phyloP scores from a whole-genome alignment of 2,329 filamentous ascomycete genomes.

The Eurotiales sp. region DNA sequence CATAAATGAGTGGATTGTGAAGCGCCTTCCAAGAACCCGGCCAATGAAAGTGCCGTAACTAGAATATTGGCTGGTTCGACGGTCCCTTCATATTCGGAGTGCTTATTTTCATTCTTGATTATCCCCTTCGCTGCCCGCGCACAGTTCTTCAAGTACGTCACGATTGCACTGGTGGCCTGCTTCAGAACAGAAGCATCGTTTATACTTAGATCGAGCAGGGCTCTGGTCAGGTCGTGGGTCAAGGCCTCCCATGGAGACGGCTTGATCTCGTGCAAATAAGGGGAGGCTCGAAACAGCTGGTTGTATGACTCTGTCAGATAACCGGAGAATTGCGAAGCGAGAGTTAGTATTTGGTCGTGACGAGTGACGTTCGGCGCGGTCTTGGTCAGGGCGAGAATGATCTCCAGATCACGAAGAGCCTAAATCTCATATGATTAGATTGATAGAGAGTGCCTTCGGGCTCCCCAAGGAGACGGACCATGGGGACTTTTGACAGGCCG shows the following conservation, averaged over 20 bases:
- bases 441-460: not conserved
- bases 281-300: slow-evolving; percentile 74
- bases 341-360: slow-evolving; percentile 67
- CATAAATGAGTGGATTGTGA: slow-evolving; percentile 77
- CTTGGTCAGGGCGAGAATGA: slow-evolving; percentile 85
- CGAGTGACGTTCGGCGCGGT: slow-evolving; percentile 73
- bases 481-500: slow-evolving; percentile 31
- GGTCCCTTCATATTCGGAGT: slow-evolving; percentile 46
- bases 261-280: slow-evolving; percentile 76
- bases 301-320: slow-evolving; percentile 83
- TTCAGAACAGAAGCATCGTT: slow-evolving; percentile 67
- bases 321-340: slow-evolving; percentile 73
- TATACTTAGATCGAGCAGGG: slow-evolving; percentile 74
- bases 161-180: slow-evolving; percentile 62
- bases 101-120: slow-evolving; percentile 54
- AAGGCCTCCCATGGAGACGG: slow-evolving; percentile 86
- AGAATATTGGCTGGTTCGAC: slow-evolving; percentile 62
- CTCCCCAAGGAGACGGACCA: slow-evolving; percentile 27
- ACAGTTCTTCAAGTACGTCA: slow-evolving; percentile 70
- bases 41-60: slow-evolving; percentile 75
- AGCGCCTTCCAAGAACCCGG: slow-evolving; percentile 84
- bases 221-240: slow-evolving; percentile 72
- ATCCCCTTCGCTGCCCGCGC: slow-evolving; percentile 56
- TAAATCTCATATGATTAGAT: slow-evolving; percentile 40
- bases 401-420: slow-evolving; percentile 87